Evolutionary conservation across 805 yeast species (phyloP), one percentile per base, ranked within the genome.

Genomic region (Komagataella ulmi): DNA sequence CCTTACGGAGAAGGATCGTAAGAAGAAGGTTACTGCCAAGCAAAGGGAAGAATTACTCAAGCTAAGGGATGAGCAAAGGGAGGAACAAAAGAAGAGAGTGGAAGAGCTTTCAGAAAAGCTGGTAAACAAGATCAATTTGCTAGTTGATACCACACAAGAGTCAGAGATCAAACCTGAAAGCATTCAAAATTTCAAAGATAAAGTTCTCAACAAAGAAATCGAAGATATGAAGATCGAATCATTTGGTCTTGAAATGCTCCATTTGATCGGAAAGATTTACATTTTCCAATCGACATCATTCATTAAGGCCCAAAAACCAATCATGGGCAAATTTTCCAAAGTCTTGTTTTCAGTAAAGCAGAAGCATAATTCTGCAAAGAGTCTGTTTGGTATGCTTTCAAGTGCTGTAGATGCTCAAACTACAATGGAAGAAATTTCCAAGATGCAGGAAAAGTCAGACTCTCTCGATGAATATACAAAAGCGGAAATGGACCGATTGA

Each of bases 201-300:
- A 72, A 52, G 83, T 85, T 63, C 75, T 86, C 57, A 74, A 73
- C 55, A 80, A 83, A 59, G 98, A 93, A 65, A 96, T 95, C 14
- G 93, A 90, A 61, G 71, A 81, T 24, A 71, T 86, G 56, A 85
- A 85, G 58, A 77, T 83, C 80, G 93, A 86, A 64, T 84, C 91
- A 19, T 86, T 86, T 66, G 95, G 95, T n/a, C 66, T 85, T 36
- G 89, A 86, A 60, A 84, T 86, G 43, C 73, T 87, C 49, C 93
- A 86, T 58, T 76, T 87, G 0, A 76, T 86, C 51, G 95, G 93
- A 21, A 74, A 77, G 50, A 77, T 83, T 2, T 86, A 86, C 61
- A 69, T 73, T 54, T 75, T 82, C 59, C 83, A 85, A 61, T 83
- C 81, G 24, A 75, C 75, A 53, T 77, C 84, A 17, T 83, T 76